These are phyloP conservation scores for Fusarium fujikuroi DNA, from an alignment of 2,329 filamentous ascomycete genomes.

Conservation along the genomic window DNA sequence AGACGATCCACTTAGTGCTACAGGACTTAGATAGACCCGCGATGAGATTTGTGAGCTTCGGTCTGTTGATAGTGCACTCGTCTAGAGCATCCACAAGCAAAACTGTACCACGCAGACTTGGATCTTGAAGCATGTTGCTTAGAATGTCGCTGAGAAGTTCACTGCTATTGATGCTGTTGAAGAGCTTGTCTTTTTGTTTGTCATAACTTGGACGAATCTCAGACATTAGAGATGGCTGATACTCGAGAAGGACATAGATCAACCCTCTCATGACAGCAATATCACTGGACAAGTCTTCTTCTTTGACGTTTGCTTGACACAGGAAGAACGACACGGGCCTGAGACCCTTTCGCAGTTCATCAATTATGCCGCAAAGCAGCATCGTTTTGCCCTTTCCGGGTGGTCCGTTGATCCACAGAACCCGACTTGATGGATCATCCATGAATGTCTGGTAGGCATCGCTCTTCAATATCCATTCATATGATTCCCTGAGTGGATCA, in stretches of 20 bases:
- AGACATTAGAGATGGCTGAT: fast-evolving
- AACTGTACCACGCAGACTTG: fast-evolving
- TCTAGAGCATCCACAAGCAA: fast-evolving
- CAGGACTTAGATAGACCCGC: fast-evolving
- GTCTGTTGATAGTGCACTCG: fast-evolving
- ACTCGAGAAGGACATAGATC: background rate
- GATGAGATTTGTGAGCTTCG: fast-evolving
- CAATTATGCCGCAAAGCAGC: fast-evolving
- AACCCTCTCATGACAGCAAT: fast-evolving
- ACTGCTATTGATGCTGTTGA: background rate
- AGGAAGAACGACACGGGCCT: background rate
- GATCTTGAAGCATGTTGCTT: fast-evolving
- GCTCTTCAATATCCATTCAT: fast-evolving
- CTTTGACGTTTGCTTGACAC: background rate
- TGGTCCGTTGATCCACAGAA: fast-evolving
- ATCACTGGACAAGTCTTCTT: fast-evolving
- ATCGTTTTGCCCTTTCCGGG: background rate
- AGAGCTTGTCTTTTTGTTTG: fast-evolving
- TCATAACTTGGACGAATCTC: fast-evolving
- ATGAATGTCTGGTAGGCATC: fast-evolving
- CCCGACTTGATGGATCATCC: fast-evolving
- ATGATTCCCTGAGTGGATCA: fast-evolving
- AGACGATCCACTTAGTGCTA: background rate
- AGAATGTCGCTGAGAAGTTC: fast-evolving
- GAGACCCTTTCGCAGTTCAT: fast-evolving